phyloP scores from a whole-genome alignment of 148 eudicot genomes.

The Vaccinium myrtillus region DNA sequence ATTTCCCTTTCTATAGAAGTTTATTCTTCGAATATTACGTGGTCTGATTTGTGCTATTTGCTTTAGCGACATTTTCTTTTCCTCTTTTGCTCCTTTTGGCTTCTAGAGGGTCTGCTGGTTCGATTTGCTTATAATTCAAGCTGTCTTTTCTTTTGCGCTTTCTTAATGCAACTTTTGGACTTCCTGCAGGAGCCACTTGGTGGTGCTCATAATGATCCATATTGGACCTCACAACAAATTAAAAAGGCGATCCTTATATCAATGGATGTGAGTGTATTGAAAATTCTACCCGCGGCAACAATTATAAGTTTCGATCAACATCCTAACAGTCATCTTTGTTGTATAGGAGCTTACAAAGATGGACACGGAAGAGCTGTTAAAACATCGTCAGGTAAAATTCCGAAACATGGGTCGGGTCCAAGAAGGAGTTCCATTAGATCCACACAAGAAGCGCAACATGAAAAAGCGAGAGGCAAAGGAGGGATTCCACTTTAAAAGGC shows the following conservation, averaged over 20 bases:
- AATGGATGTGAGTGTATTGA: slow-evolving; percentile 74
- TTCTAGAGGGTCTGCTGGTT: slow-evolving; percentile 4
- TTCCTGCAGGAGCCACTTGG: slow-evolving; percentile 80
- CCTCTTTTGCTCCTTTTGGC: not conserved
- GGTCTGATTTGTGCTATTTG: slow-evolving; percentile 1
- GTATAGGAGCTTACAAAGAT: slow-evolving; percentile 70
- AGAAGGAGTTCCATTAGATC: slow-evolving; percentile 67
- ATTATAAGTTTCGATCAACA: slow-evolving; percentile 7
- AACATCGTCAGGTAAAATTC: slow-evolving; percentile 66
- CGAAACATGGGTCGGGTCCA: slow-evolving; percentile 69
- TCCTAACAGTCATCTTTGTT: slow-evolving; percentile 12
- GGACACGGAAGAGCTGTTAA: slow-evolving; percentile 63
- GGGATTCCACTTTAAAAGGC: slow-evolving; percentile 72
- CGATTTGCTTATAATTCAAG: not conserved
- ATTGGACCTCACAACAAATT: slow-evolving; percentile 87
- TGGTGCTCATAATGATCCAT: slow-evolving; percentile 84
- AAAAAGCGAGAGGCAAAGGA: slow-evolving; percentile 57
- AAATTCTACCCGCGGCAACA: slow-evolving; percentile 14
- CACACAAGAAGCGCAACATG: slow-evolving; percentile 59
- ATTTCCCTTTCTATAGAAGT: not conserved
- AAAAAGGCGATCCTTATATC: slow-evolving; percentile 57
- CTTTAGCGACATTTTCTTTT: not conserved
- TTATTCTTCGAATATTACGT: not conserved
- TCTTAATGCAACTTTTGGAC: slow-evolving; percentile 5
- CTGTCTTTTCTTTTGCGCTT: not conserved